Evolutionary conservation across 2,329 filamentous ascomycete genomes (phyloP), one percentile per base, ranked within the genome.

Genomic region (Aspergillus unguis): DNA sequence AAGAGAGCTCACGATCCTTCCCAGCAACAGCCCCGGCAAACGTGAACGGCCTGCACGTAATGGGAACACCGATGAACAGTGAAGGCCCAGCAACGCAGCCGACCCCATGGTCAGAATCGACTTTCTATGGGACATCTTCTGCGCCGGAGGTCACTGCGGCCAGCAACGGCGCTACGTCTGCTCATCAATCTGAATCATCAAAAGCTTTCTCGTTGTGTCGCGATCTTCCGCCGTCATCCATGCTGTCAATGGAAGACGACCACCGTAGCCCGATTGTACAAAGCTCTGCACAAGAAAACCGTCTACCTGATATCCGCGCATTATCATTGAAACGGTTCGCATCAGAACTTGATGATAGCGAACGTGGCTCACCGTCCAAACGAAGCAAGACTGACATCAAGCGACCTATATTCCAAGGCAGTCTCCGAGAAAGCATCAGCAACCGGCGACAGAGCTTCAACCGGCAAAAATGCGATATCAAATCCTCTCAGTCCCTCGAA

Each of bases 121-220:
- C 57, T 25, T 42, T 59, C 29, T 56, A 60, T 4, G 54, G 60
- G 3, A 59, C 69, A 52, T 65, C 65, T 5, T 66, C 64, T 6
- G 58, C 38, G n/a, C 56, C 55, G 33, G 52, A 36, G 23, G 50
- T 55, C 26, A 55, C 54, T 11, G 61, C 62, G 10, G 50, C 50
- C n/a, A 57, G 57, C 38, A 36, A 48, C 2, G 42, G 44, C 5
- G 44, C 55, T 17, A 48, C 47, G 26, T 27, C 56, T 44, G 47
- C 57, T 6, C 28, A 37, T 6, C 44, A 48, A 10, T 57, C 54
- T 9, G 48, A 62, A n/a, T 48, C 52, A 0, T 59, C 60, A 23
- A 54, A 59, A n/a, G 48, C 58, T 1, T 63, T 60, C 29, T 53
- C 54, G n/a, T 60, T 56, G n/a, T 57, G 57, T 37, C 58, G 54